Evolutionary conservation across 139 green algal genomes (phyloP).

Genomic region (Volvox reticuliferus): DNA sequence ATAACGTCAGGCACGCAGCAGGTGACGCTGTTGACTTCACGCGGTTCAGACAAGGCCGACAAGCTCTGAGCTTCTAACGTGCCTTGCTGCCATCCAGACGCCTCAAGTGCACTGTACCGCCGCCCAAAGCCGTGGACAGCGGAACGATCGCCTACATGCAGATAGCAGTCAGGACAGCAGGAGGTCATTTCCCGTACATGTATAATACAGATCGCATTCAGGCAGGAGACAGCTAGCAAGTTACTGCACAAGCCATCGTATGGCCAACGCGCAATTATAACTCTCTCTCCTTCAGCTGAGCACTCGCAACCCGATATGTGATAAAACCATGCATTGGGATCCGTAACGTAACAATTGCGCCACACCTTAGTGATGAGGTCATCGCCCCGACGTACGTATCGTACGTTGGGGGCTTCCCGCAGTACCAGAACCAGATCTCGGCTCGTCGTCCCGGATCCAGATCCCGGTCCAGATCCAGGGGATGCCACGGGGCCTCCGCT

Average conservation of each 20-base stretch:
- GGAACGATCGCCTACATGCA: slow-evolving; percentile 38
- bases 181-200: no score
- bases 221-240: no score
- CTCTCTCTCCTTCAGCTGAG: no score
- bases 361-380: slow-evolving; percentile 41
- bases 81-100: slow-evolving; percentile 33
- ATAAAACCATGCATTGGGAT: no score
- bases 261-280: no score
- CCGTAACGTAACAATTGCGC: background rate
- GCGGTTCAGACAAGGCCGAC: no score
- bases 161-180: background rate
- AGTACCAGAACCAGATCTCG: slow-evolving; percentile 28
- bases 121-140: slow-evolving; percentile 27
- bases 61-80: background rate
- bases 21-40: no score
- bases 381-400: slow-evolving; percentile 37
- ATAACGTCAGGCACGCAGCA: no score
- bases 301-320: no score
- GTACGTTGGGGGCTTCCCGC: slow-evolving; percentile 21
- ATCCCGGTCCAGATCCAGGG: background rate
- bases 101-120: slow-evolving; percentile 35
- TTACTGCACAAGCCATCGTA: no score
- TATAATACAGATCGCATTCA: no score
- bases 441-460: background rate
- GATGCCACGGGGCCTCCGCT: no score